Evolutionary conservation across 495 filamentous ascomycete genomes (phyloP).

Genomic region (Daldinia caldariorum): DNA sequence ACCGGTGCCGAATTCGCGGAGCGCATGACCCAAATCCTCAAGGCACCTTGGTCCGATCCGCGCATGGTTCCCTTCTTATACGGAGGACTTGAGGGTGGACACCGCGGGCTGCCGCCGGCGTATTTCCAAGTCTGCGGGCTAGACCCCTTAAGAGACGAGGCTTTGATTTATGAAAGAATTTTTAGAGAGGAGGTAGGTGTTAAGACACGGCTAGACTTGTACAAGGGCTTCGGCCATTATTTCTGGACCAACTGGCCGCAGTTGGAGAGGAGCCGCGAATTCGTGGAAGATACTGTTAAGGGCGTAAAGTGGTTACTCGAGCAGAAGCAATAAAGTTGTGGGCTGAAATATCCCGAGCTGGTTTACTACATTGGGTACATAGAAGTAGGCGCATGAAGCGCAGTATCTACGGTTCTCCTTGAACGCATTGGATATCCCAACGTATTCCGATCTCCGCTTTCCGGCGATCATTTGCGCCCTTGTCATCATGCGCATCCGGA

Average conservation of each 20-base stretch:
- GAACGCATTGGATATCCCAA: background rate
- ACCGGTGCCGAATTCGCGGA: slow-evolving; percentile 12
- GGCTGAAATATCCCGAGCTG: background rate
- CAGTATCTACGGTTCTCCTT: background rate
- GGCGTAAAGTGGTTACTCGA: slow-evolving; percentile 42
- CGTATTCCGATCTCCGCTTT: slow-evolving; percentile 24
- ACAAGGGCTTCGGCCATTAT: slow-evolving; percentile 57
- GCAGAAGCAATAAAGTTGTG: slow-evolving; percentile 22
- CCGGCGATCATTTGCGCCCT: slow-evolving; percentile 36
- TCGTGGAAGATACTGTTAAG: slow-evolving; percentile 39
- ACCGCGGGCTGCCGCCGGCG: slow-evolving; percentile 45
- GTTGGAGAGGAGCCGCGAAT: slow-evolving; percentile 34
- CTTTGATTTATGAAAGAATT: slow-evolving; percentile 54
- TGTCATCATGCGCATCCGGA: slow-evolving; percentile 20
- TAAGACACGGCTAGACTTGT: slow-evolving; percentile 51
- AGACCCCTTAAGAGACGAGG: slow-evolving; percentile 56
- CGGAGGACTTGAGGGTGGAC: slow-evolving; percentile 24
- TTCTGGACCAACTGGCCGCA: slow-evolving; percentile 53
- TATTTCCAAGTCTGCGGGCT: slow-evolving; percentile 54
- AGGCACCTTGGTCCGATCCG: slow-evolving; percentile 30
- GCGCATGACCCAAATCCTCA: background rate
- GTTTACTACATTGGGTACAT: background rate
- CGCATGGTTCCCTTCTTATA: slow-evolving; percentile 38
- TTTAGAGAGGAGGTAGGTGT: slow-evolving; percentile 50
- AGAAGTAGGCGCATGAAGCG: too few relatives aligned